A percentile compares a stretch with the other conserved stretches of the same genome.
Evolutionary conservation across 2,329 filamentous ascomycete genomes (phyloP).

Genomic region (Spiromastix sp.): DNA sequence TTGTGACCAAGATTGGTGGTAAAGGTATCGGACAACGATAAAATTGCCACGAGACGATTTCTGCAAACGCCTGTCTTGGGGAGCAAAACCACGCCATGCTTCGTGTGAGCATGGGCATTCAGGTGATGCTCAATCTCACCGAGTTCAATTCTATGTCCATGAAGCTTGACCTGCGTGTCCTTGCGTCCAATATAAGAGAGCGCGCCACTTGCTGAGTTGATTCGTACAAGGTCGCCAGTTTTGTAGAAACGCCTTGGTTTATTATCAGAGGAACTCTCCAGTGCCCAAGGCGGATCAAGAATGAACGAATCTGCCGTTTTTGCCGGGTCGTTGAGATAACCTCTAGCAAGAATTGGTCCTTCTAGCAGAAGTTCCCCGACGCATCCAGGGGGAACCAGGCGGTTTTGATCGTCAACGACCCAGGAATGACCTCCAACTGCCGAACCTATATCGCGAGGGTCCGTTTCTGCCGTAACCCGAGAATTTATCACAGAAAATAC

Average conservation of each 20-base stretch:
- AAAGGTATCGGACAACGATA: slow-evolving; percentile 19
- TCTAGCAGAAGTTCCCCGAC: slow-evolving; percentile 29
- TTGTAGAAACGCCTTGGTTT: slow-evolving; percentile 27
- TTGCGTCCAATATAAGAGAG: slow-evolving; percentile 46
- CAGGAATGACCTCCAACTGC: slow-evolving; percentile 26
- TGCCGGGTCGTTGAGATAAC: slow-evolving; percentile 48
- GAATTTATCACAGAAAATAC: slow-evolving; percentile 14
- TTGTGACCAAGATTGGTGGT: not conserved
- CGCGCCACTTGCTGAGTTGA: slow-evolving; percentile 25
- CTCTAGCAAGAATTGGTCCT: slow-evolving; percentile 49
- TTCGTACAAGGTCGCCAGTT: slow-evolving; percentile 31
- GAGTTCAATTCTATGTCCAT: slow-evolving; percentile 55
- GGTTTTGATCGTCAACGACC: slow-evolving; percentile 32
- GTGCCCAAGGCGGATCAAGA: slow-evolving; percentile 43
- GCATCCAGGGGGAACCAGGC: slow-evolving; percentile 32
- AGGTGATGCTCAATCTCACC: slow-evolving; percentile 39
- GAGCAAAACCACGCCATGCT: slow-evolving; percentile 26
- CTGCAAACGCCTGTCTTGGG: slow-evolving; percentile 26
- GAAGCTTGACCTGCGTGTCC: slow-evolving; percentile 58
- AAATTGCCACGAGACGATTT: slow-evolving; percentile 21
- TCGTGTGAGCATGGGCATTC: slow-evolving; percentile 19
- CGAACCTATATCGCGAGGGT: slow-evolving; percentile 26
- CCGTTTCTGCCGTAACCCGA: slow-evolving; percentile 8
- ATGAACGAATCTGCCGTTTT: slow-evolving; percentile 52
- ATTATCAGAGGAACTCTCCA: slow-evolving; percentile 19